Evolutionary conservation across 768 basidiomycete genomes (phyloP), one percentile per base, ranked within the genome.

Genomic region (Suillus lakei): DNA sequence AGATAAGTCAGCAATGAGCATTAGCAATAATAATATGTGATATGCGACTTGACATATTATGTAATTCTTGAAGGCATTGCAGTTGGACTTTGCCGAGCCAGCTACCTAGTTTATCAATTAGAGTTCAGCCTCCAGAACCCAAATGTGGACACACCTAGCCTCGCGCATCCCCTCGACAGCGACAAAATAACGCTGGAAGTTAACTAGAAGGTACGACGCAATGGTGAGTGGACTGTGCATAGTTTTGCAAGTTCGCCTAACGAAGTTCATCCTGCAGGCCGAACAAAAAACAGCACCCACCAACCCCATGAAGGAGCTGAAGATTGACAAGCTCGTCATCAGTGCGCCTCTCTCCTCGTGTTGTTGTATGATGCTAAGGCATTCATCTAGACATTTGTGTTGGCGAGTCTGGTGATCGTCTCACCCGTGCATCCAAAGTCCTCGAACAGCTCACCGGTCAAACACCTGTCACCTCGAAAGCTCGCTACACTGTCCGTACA

Each of bases 381-480:
- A 44, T 28, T 34, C 60, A 21, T 38, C 39, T 76, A 96, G 97
- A 99, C 91, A 99, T 99, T 83, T 98, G 96, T 74, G 98, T 99
- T 74, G 98, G 98, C 78, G 98, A 99, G 86, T 98, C 96, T 74
- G 97, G 97, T 83, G 97, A 99, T 88, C 88, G 97, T 78, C 86
- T 99, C 74, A 99, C 97, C 71, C 93, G 97, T 84, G 97, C 97
- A 60, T 96, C 97, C 79, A 99, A 99, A 84, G 97, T 99, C 73
- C 86, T 99, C 74, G 97, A 99, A 83, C 97, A 99, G 82, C 91
- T 99, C 69, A 99, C 97, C 73, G 97, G 97, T 73, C 97, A 99
- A 86, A 94, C 97, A 56, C 97, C 97, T 77, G 97, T 99, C 73
- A 98, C 96, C 72, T 98, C 96, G 79, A 99, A 99, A 88, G 98